A percentile compares a stretch with the other conserved stretches of the same genome.
phyloP scores from a whole-genome alignment of 1,284 basidiomycete species.

The Pseudozyma sp. region DNA sequence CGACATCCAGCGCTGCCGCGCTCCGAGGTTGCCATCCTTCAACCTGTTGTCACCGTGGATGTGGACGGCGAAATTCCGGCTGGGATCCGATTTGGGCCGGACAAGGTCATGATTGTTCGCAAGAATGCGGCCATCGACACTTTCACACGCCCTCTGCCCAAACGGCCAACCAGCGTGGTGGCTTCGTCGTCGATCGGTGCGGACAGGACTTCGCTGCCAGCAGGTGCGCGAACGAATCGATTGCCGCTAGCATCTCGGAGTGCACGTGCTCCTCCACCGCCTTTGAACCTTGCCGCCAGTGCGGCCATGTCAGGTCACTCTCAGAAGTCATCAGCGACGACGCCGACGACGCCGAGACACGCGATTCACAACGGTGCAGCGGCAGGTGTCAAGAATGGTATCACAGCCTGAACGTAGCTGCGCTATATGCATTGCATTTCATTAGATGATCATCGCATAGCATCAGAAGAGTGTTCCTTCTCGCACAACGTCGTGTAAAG shows the following conservation, averaged over 20 bases:
- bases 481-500: not conserved
- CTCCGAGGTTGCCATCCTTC: conserved; percentile 87
- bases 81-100: conserved; percentile 29
- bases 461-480: conserved; percentile 41
- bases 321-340: conserved; percentile 14
- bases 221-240: conserved; percentile 13
- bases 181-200: conserved; percentile 1
- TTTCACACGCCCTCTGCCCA: conserved; percentile 35
- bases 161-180: conserved; percentile 12
- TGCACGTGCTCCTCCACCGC: conserved; percentile 5
- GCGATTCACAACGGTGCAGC: not conserved
- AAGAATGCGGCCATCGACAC: conserved; percentile 47
- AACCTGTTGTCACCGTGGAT: conserved; percentile 77
- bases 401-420: not conserved
- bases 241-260: not conserved
- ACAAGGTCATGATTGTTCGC: conserved; percentile 35
- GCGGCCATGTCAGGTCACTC: not conserved
- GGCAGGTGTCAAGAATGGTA: too few relatives aligned
- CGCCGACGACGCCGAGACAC: conserved; percentile 24
- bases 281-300: conserved; percentile 1
- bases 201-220: conserved; percentile 13
- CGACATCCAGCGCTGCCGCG: conserved; percentile 88
- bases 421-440: not conserved
- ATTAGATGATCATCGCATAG: not conserved
- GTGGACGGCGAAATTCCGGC: conserved; percentile 38